Conservation (phyloP, 2,329 filamentous ascomycete genomes). For the Botrytis galanthina region DNA sequence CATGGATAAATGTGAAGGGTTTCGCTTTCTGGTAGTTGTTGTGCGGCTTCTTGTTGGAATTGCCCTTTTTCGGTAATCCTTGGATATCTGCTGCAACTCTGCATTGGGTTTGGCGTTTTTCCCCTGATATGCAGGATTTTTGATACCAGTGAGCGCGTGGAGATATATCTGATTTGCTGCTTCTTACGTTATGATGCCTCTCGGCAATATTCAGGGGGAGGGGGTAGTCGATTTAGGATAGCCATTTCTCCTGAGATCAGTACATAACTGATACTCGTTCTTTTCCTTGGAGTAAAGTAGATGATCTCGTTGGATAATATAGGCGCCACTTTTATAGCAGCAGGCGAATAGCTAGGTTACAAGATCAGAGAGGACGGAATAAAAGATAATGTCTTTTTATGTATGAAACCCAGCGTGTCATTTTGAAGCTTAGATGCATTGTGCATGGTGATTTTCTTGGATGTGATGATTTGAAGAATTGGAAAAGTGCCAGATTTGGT, state of each 20-base stretch:
- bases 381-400: constrained; percentile 26
- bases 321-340: constrained; percentile 24
- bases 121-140: constrained; percentile 28
- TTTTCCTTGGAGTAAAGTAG: constrained; percentile 2
- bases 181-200: constrained; percentile 21
- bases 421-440: constrained; percentile 8
- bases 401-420: constrained; percentile 6
- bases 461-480: background rate
- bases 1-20: constrained; percentile 31
- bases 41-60: constrained; percentile 12
- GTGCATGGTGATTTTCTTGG: constrained; percentile 2
- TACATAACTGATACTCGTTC: constrained; percentile 19
- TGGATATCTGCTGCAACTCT: constrained; percentile 24
- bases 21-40: constrained; percentile 31
- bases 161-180: constrained; percentile 31
- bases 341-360: constrained; percentile 14
- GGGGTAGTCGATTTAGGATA: constrained; percentile 19
- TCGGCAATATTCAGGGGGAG: constrained; percentile 18
- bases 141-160: constrained; percentile 27
- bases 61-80: constrained; percentile 19
- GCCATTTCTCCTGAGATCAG: constrained; percentile 22
- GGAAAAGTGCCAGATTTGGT: background rate
- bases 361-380: constrained; percentile 23
- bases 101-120: constrained; percentile 31
- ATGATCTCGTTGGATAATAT: constrained; percentile 22